These are phyloP conservation scores for Meyerozyma guilliermondii DNA, from an alignment of 1,139 yeast species.

Conservation along the genomic window DNA sequence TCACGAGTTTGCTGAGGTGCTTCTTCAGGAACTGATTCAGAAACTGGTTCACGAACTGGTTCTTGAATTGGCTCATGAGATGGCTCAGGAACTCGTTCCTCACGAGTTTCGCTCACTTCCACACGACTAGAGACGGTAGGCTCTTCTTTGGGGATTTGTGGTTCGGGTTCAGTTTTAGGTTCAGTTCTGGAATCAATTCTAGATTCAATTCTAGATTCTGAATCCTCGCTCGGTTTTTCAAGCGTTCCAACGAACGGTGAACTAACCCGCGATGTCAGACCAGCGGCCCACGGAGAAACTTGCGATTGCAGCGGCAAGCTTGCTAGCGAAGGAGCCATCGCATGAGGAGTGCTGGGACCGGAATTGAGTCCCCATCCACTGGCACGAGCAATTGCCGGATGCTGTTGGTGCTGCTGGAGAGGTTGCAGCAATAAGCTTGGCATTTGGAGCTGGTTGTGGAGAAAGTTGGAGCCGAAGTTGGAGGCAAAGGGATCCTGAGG, in stretches of 20 bases:
- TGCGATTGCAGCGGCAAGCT: slow-evolving; percentile 6
- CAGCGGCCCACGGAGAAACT: slow-evolving; percentile 40
- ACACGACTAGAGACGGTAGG: background rate
- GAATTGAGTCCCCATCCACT: slow-evolving; percentile 40
- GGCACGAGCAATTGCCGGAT: slow-evolving; percentile 31
- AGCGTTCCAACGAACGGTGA: slow-evolving; percentile 36
- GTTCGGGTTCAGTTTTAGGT: slow-evolving; percentile 1
- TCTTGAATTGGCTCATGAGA: background rate
- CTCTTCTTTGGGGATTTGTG: background rate
- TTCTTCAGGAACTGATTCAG: background rate
- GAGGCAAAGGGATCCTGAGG: background rate
- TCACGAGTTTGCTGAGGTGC: background rate
- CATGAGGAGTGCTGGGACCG: slow-evolving; percentile 26
- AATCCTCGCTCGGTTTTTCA: slow-evolving; percentile 8
- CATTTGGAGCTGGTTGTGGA: slow-evolving; percentile 10
- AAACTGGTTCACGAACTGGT: background rate
- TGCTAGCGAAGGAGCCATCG: slow-evolving; percentile 19
- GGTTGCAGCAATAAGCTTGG: slow-evolving; percentile 8
- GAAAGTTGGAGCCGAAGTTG: background rate
- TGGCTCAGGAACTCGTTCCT: too few species aligned
- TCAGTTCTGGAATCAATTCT: too few species aligned
- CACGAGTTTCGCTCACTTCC: background rate
- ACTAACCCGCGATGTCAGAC: slow-evolving; percentile 30
- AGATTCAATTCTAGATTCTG: slow-evolving; percentile 3
- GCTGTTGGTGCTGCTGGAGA: slow-evolving; percentile 16